Evolutionary conservation across 257 asterid genomes (phyloP), one percentile per base, ranked within the genome.

Genomic region (Capsicum chinense): DNA sequence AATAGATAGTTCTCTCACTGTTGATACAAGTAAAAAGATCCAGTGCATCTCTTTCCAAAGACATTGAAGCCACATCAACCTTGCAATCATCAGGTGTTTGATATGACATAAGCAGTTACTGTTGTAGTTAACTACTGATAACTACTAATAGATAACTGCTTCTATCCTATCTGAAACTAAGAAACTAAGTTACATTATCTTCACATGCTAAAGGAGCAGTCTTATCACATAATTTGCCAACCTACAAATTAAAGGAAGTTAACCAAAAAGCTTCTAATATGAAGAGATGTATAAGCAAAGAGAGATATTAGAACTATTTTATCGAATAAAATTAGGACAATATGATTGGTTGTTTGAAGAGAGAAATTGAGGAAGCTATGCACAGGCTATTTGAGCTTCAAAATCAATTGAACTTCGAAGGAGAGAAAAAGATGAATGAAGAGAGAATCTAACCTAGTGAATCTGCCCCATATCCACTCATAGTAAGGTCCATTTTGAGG

Each of bases 331-430:
- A 67, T 67, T 67, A 67, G 12, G 76, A 37, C 7, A 33, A 33
- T 66, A 66, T 26, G 76, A 67, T 3, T 67, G 50, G 52, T 67
- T 67, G 50, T 37, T 7, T 37, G 52, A 37, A 6, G 6, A 37
- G 52, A 67, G 50, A 67, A 37, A 67, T 37, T 67, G 50, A 67
- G 76, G 76, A 67, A 67, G 76, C 76, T 35, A 44, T 44, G 44
- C 13, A 67, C 76, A 42, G 76, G 52, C 52, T 37, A 37, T 37
- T 5, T 37, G 76, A 67, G 7, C 71, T 69, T 8, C 79, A 7
- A 14, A 69, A 69, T 47, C 8, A 39, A 39, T 69, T 15, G 78
- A 37, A 16, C 56, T 69, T 69, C n/a, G 54, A 37, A 69, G 8
- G 35, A 16, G 33, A 69, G 33, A 39, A 69, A 39, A 69, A 69